Conservation (phyloP, 768 basidiomycete genomes). For the Gymnopilus dilepis region DNA sequence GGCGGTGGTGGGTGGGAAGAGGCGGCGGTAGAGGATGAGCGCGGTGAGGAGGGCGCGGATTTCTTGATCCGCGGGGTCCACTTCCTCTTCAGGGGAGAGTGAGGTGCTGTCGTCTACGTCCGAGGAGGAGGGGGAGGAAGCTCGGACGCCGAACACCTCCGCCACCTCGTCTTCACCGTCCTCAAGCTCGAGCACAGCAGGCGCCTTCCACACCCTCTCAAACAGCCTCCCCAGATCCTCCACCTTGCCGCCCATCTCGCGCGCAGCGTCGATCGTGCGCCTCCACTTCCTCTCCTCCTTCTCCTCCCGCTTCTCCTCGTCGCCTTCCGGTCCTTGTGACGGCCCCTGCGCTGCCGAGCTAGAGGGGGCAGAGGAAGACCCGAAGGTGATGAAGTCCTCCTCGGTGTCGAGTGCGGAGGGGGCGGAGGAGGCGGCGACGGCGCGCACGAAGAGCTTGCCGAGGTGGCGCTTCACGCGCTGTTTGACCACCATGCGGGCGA, state of each 20-base stretch:
- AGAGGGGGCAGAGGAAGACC: too few species aligned
- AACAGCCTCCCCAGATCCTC: conserved; percentile 58
- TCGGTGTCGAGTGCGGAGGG: neutral
- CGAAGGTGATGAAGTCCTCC: neutral
- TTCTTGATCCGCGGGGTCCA: conserved; percentile 51
- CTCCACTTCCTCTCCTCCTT: conserved; percentile 47
- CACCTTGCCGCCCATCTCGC: conserved; percentile 64
- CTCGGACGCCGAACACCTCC: conserved; percentile 7
- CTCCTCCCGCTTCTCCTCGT: conserved; percentile 25
- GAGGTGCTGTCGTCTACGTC: too few species aligned
- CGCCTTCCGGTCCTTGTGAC: neutral
- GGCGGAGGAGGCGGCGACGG: conserved; percentile 32
- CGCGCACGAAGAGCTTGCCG: conserved; percentile 55
- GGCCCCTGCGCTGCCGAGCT: too few species aligned
- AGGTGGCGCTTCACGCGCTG: conserved; percentile 59
- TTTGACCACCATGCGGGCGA: conserved; percentile 57
- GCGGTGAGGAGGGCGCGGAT: conserved; percentile 61
- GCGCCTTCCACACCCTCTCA: conserved; percentile 58
- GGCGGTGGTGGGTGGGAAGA: too few species aligned
- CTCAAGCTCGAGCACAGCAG: conserved; percentile 30
- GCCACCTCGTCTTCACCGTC: conserved; percentile 33
- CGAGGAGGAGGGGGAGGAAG: too few species aligned
- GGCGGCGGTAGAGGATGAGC: conserved; percentile 61
- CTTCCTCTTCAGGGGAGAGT: too few species aligned
- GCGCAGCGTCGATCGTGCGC: conserved; percentile 61